Base-by-base conservation (phyloP, 805 yeast species). In the Clavispora asparagi region DNA sequence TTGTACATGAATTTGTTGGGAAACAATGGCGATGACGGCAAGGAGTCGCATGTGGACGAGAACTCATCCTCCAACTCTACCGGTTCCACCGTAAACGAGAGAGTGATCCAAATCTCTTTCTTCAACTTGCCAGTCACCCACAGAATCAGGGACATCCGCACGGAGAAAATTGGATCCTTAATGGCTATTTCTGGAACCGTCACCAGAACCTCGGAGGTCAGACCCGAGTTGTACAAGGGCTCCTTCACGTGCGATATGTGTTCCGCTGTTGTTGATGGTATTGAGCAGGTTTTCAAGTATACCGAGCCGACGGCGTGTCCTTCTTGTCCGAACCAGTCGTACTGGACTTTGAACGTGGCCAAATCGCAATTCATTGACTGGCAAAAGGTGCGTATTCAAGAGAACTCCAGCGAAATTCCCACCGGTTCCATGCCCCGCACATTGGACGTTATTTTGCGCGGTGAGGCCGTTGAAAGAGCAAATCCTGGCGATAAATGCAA, bases 371-470 rank as follows among this genome's bases (percentile, higher is more conserved):
- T 94, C 59, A 74, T 89, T 52, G 98, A 92, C 72, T 92, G 99
- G 99, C 99, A 92, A 65, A 86, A 86, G 54, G 92, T 90, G 25
- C 80, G 97, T 57, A 86, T 92, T 53, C 99, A 92, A 64, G 99
- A 92, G 61, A 94, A 92, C 60, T 83, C 97, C n/a, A 86, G 76
- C 56, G 98, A 92, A 66, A 92, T 92, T 47, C 99, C 99, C 26
- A 89, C 97, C 0, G 99, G 99, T 27, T 90, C 97, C 4, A 92
- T 92, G 99, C 99, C 99, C 25, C 81, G 99, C 64, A 92, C 97
- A 1, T 67, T 92, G 58, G 99, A 92, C 63, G 92, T 92, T 23
- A 86, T 92, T 43, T 68, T 92, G 48, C 77, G 99, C 57, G 98
- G 98, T 43, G 97, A 92, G 55, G 77, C 89, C 44, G 98, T 94